Evolutionary conservation across 352 stramenopile genomes (phyloP).

Genomic region (Aphanomyces cochlioides): DNA sequence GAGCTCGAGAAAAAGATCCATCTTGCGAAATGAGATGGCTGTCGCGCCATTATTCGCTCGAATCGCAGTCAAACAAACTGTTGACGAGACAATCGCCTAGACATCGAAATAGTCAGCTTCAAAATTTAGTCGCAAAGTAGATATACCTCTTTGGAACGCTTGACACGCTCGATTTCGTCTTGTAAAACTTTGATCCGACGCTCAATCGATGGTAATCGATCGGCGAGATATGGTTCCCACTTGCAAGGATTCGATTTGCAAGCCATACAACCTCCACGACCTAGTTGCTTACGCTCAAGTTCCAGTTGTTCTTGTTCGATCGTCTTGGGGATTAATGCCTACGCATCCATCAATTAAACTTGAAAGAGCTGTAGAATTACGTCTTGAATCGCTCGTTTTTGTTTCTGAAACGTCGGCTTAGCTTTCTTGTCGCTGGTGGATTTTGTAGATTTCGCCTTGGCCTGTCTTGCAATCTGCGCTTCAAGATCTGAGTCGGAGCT

Average conservation of each 20-base stretch:
- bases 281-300: constrained; percentile 65
- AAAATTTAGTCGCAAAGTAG: neutral
- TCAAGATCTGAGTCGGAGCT: constrained; percentile 73
- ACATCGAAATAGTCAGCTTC: too few species aligned
- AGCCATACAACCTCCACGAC: constrained; percentile 70
- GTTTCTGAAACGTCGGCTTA: constrained; percentile 60
- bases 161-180: constrained; percentile 69
- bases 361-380: constrained; percentile 23
- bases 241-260: constrained; percentile 66
- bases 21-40: constrained; percentile 44
- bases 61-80: constrained; percentile 58
- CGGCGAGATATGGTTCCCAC: constrained; percentile 61
- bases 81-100: constrained; percentile 19
- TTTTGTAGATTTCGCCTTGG: constrained; percentile 37
- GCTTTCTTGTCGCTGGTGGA: constrained; percentile 38
- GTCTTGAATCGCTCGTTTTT: constrained; percentile 74
- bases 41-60: constrained; percentile 47
- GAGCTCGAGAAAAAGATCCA: constrained; percentile 69
- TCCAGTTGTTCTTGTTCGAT: constrained; percentile 61
- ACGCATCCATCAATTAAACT: constrained; percentile 5
- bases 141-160: constrained; percentile 43
- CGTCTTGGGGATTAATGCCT: constrained; percentile 47
- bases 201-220: constrained; percentile 50
- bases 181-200: constrained; percentile 55
- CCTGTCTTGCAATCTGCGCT: constrained; percentile 55